Evolutionary conservation across 2,329 filamentous ascomycete genomes (phyloP).

Genomic region (Magnaporthiopsis rhizophila): DNA sequence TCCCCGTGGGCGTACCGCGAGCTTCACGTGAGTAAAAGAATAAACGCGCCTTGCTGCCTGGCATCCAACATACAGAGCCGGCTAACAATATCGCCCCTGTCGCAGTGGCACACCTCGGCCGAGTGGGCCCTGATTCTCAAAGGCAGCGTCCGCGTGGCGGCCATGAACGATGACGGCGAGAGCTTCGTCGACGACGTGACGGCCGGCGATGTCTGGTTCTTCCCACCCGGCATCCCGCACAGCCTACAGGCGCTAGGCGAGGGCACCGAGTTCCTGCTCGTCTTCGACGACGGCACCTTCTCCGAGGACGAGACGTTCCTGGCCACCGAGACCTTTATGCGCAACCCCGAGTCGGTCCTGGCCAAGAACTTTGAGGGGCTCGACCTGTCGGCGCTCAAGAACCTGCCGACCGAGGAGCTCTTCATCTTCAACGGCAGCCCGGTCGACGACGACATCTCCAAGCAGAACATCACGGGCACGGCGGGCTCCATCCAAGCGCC

Average conservation of each 20-base stretch:
- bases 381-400: constrained; percentile 36
- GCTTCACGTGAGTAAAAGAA: constrained; percentile 33
- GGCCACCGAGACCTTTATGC: constrained; percentile 42
- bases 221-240: constrained; percentile 40
- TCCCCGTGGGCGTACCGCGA: constrained; percentile 52
- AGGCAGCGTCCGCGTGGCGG: constrained; percentile 41
- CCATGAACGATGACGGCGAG: constrained; percentile 43
- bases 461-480: constrained; percentile 38
- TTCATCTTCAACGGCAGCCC: constrained; percentile 47
- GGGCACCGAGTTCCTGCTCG: constrained; percentile 50
- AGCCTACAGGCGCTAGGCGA: constrained; percentile 46
- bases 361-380: constrained; percentile 43
- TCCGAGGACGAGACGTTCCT: constrained; percentile 54
- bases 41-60: background rate
- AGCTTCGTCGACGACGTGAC: constrained; percentile 39
- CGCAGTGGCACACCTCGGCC: constrained; percentile 43
- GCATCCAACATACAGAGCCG: too few relatives aligned
- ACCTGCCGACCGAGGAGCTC: constrained; percentile 37
- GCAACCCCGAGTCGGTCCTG: constrained; percentile 43
- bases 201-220: constrained; percentile 47
- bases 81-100: background rate
- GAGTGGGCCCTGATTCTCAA: constrained; percentile 47
- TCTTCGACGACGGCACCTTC: constrained; percentile 52
- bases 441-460: constrained; percentile 33
- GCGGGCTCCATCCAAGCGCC: constrained; percentile 31